These are phyloP conservation scores for Mimosa bimucronata DNA, from an alignment of 306 rosid genomes.

Conservation along the genomic window DNA sequence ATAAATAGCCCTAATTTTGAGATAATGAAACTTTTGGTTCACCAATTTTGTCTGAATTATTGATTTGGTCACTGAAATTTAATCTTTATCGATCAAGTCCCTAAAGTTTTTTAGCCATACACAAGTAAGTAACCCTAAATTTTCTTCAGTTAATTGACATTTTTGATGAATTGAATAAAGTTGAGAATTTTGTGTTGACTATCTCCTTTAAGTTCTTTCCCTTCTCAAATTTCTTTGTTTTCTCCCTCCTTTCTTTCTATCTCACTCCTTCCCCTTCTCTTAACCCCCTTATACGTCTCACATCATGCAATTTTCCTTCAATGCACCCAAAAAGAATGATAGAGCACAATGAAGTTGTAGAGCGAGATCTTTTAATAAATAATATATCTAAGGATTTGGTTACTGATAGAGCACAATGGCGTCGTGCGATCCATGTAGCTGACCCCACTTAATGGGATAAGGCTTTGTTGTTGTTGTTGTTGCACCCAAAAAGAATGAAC, in stretches of 20 bases:
- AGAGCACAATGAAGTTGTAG: no score
- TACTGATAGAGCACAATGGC: no score
- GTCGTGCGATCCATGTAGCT: no score
- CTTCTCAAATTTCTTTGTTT: neutral
- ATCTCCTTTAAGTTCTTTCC: neutral
- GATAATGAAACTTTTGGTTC: no score
- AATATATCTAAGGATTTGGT: no score
- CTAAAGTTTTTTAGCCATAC: no score
- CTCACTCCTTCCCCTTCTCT: neutral
- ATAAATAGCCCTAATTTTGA: neutral
- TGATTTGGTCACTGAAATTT: no score
- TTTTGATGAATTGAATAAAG: neutral
- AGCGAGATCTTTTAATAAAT: no score
- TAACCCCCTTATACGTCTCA: neutral
- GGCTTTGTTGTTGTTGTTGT: no score
- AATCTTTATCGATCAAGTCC: no score
- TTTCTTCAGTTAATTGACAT: neutral
- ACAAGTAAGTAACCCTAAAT: neutral
- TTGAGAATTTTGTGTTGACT: neutral
- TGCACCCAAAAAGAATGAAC: neutral
- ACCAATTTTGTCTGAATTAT: no score
- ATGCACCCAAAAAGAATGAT: neutral
- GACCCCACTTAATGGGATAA: no score
- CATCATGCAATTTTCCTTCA: neutral
- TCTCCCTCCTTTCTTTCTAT: neutral